Conservation (phyloP, 768 basidiomycete genomes). For the Leucocoprinus birnbaumii region DNA sequence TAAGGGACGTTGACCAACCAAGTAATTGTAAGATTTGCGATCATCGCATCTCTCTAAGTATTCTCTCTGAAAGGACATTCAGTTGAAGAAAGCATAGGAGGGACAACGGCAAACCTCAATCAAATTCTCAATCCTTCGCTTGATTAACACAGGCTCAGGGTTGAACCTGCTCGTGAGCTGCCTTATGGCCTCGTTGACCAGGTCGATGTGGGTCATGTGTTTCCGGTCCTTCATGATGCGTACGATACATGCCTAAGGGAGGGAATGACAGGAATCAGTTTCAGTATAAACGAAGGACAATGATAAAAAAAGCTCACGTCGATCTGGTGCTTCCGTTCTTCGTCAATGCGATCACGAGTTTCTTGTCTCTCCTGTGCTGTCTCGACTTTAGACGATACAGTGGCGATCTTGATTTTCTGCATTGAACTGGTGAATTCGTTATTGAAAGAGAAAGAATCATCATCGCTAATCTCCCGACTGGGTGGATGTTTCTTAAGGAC, state of each 20-base stretch:
- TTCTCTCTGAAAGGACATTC: slow-evolving; percentile 62
- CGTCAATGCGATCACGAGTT: slow-evolving; percentile 86
- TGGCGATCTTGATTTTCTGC: slow-evolving; percentile 91
- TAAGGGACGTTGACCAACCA: slow-evolving; percentile 32
- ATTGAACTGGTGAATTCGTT: slow-evolving; percentile 73
- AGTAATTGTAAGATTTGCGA: slow-evolving; percentile 84
- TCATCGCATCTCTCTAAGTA: slow-evolving; percentile 90
- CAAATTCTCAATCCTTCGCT: slow-evolving; percentile 88
- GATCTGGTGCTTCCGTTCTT: slow-evolving; percentile 85
- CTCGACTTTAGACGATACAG: slow-evolving; percentile 86
- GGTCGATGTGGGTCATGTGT: slow-evolving; percentile 81
- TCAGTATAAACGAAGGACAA: slow-evolving; percentile 1
- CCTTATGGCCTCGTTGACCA: slow-evolving; percentile 87
- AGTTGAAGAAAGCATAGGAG: not conserved
- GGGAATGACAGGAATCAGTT: not conserved
- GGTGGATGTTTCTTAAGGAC: slow-evolving; percentile 89
- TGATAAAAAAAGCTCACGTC: slow-evolving; percentile 57
- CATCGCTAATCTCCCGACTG: slow-evolving; percentile 72
- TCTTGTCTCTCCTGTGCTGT: slow-evolving; percentile 84
- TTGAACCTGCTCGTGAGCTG: slow-evolving; percentile 84
- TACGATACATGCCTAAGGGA: slow-evolving; percentile 88
- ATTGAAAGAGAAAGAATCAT: slow-evolving; percentile 92
- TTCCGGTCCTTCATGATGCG: slow-evolving; percentile 98
- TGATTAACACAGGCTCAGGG: slow-evolving; percentile 84
- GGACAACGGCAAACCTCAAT: slow-evolving; percentile 69